A percentile compares a stretch with the other conserved stretches of the same genome.
phyloP scores from a whole-genome alignment of 1,139 yeast species.

The Lizanozyma gosingica region DNA sequence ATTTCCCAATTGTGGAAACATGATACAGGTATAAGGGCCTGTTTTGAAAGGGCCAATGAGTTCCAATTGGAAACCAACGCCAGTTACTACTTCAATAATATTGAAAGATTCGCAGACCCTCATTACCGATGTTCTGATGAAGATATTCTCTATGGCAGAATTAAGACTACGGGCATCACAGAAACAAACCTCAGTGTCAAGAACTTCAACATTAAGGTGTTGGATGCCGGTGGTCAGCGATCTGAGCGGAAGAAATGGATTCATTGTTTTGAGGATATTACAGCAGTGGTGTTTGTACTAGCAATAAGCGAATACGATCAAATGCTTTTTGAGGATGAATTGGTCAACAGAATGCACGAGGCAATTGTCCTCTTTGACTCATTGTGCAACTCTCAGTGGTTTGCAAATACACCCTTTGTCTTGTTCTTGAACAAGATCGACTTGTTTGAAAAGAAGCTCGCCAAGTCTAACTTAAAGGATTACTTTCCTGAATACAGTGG shows the following conservation, averaged over 20 bases:
- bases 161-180: conserved; percentile 92
- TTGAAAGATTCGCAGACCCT: conserved; percentile 52
- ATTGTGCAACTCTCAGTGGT: conserved; percentile 81
- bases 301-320: conserved; percentile 94
- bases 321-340: conserved; percentile 78
- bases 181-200: conserved; percentile 74
- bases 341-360: conserved; percentile 88
- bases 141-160: conserved; percentile 83
- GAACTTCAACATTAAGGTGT: conserved; percentile 58
- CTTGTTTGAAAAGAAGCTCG: conserved; percentile 62
- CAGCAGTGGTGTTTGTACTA: conserved; percentile 82
- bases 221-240: conserved; percentile 97
- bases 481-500: conserved; percentile 72
- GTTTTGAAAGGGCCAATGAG: conserved; percentile 58
- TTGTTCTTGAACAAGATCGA: conserved; percentile 86
- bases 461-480: conserved; percentile 50
- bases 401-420: conserved; percentile 77
- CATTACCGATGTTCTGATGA: conserved; percentile 65
- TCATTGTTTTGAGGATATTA: conserved; percentile 88
- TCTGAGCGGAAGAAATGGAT: conserved; percentile 94
- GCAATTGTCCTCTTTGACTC: conserved; percentile 78
- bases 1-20: conserved; percentile 55
- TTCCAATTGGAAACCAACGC: conserved; percentile 82
- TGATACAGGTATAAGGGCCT: conserved; percentile 58
- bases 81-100: conserved; percentile 65